Evolutionary conservation across 345 rosid genomes (phyloP).

Genomic region (Gossypium arboreum): DNA sequence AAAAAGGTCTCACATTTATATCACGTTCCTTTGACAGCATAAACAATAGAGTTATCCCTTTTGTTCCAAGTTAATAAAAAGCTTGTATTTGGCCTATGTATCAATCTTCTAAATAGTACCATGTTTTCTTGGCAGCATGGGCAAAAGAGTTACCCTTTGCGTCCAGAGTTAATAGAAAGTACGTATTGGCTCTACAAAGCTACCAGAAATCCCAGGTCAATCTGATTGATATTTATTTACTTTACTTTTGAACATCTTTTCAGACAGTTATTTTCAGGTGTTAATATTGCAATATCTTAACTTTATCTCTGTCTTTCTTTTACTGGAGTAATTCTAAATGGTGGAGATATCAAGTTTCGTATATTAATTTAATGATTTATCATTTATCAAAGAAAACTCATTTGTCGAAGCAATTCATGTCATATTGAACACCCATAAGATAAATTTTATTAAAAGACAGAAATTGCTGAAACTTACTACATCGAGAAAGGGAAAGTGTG

Average conservation of each 20-base stretch:
- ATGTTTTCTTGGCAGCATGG: conserved; percentile 59
- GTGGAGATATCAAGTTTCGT: not conserved
- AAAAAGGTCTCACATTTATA: not conserved
- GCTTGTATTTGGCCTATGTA: conserved; percentile 59
- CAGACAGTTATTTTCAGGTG: not conserved
- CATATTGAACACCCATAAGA: not conserved
- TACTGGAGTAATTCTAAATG: not conserved
- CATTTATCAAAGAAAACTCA: not conserved
- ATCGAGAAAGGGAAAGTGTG: not conserved
- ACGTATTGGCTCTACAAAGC: conserved; percentile 99
- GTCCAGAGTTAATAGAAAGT: conserved; percentile 96
- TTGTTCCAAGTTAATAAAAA: conserved; percentile 85
- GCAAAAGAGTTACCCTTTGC: conserved; percentile 91
- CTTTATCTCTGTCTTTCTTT: not conserved
- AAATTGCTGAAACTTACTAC: not conserved
- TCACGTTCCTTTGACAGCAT: conserved; percentile 37
- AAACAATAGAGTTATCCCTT: conserved; percentile 82
- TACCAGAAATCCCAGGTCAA: conserved; percentile 83
- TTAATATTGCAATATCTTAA: not conserved
- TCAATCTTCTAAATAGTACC: not conserved
- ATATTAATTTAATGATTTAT: too few relatives aligned
- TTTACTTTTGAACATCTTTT: not conserved
- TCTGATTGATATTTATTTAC: not conserved
- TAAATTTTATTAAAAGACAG: not conserved
- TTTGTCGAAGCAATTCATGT: conserved; percentile 2